Evolutionary conservation across 2,329 filamentous ascomycete genomes (phyloP), one percentile per base, ranked within the genome.

Genomic region (Septoria linicola): DNA sequence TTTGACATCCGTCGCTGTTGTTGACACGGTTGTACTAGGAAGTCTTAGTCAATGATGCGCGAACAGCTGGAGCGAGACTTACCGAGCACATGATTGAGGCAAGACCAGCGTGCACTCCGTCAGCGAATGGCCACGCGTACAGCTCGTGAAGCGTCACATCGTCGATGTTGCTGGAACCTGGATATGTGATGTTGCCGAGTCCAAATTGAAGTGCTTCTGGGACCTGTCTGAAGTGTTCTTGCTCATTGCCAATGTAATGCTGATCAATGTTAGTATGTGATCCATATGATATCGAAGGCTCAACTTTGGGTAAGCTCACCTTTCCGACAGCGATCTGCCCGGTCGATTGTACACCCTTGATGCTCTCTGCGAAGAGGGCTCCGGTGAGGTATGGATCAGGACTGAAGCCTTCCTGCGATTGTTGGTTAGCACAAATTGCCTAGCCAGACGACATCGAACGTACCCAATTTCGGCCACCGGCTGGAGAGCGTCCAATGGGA

Each of bases 261-360:
- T 91, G n/a, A n/a, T n/a, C n/a, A n/a, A n/a, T n/a, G n/a, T n/a
- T n/a, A n/a, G n/a, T n/a, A n/a, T n/a, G n/a, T n/a, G n/a, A n/a
- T n/a, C n/a, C n/a, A n/a, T n/a, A n/a, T n/a, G n/a, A n/a, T n/a
- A n/a, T n/a, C n/a, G n/a, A n/a, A n/a, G 23, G 10, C 23, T 27
- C 23, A 27, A n/a, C n/a, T n/a, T 90, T 88, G 41, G 73, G 89
- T 87, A 44, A 73, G 79, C 51, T 87, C 66, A 91, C 87, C 76
- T 91, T 91, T 43, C 85, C 85, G 62, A 86, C 89, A 55, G 90
- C 88, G 72, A 95, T 86, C 47, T 91, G 81, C 67, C 89, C 89
- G 8, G 84, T 83, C 63, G 84, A 81, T 66, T 95, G 89, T 37
- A 95, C 90, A 54, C 90, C 90, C 66, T 81, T 79, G 55, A 93